Evolutionary conservation across 768 basidiomycete species (phyloP), one percentile per base, ranked within the genome.

Genomic region (Phaffia australis): DNA sequence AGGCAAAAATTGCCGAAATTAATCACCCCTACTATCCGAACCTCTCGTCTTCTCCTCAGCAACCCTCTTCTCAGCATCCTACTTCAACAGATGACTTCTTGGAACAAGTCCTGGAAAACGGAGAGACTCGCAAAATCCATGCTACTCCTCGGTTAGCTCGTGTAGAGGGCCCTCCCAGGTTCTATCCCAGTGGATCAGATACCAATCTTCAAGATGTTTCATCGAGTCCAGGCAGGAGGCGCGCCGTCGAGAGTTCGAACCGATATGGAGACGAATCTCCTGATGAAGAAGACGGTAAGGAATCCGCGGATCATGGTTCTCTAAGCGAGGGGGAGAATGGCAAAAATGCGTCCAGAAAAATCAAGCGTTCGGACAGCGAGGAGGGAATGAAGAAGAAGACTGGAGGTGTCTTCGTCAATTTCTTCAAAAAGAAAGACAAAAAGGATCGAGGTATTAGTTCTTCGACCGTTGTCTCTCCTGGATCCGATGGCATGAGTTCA

Each of bases 101-200:
- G 67, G 90, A 91, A 75, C 86, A 85, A 18, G 80, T 82, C 0
- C 56, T 67, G 48, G 83, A 87, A 60, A 82, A 78, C 7, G 82
- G 79, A 1, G 91, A 88, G 73, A 91, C 90, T 7, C 82, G 82
- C 63, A 85, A 87, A 70, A 79, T 91, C 63, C 86, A 84, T 14
- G 84, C 83, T 65, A 93, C 89, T 0, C 91, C 91, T 1, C 79
- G 81, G 1, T 83, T 93, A 25, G 87, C 84, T 15, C 84, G 86
- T 19, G 83, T 83, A 21, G 49, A 23, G 2, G 47, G 60, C 3
- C 66, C 66, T 6, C 59, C 50, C 4, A 30, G 48, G 27, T 49
- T 60, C 47, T 63, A 61, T 50, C 47, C 56, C 23, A 62, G 55
- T 0, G 66, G 66, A 29, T 60, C 35, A 42, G 35, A 42, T 16